These are phyloP conservation scores for Penicillium sp. DNA, from an alignment of 2,329 filamentous ascomycete species.

Conservation along the genomic window DNA sequence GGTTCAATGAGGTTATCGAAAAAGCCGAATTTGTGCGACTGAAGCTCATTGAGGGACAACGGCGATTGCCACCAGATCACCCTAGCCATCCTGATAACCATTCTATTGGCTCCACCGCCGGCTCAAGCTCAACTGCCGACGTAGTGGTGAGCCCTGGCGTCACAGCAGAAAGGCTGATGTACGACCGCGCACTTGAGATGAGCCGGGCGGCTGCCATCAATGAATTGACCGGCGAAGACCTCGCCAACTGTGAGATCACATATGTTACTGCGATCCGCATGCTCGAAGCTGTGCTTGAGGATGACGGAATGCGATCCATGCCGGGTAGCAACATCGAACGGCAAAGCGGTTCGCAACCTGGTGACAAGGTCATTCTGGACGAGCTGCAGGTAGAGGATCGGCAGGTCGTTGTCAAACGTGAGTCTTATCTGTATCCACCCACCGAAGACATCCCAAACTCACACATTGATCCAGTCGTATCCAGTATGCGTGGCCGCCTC, in stretches of 20 bases:
- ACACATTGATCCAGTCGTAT: constrained; percentile 41
- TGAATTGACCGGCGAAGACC: constrained; percentile 88
- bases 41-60: constrained; percentile 83
- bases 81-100: constrained; percentile 82
- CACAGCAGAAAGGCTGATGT: constrained; percentile 96
- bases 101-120: constrained; percentile 57
- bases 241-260: constrained; percentile 83
- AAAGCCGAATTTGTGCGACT: constrained; percentile 93
- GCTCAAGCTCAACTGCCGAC: constrained; percentile 66
- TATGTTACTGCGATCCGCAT: constrained; percentile 92
- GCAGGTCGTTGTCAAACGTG: constrained; percentile 51
- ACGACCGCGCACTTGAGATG: constrained; percentile 96
- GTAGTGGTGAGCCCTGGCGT: constrained; percentile 84
- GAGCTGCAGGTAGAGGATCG: constrained; percentile 49
- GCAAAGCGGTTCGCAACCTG: constrained; percentile 29
- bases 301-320: constrained; percentile 57
- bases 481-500: constrained; percentile 51
- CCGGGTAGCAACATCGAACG: constrained; percentile 24
- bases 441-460: background rate
- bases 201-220: constrained; percentile 91
- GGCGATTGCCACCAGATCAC: constrained; percentile 77
- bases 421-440: constrained; percentile 29
- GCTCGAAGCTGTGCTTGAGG: constrained; percentile 90
- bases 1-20: constrained; percentile 96
- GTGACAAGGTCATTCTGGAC: constrained; percentile 43